Evolutionary conservation across 805 yeast species (phyloP).

Genomic region (Candida xyloterini): DNA sequence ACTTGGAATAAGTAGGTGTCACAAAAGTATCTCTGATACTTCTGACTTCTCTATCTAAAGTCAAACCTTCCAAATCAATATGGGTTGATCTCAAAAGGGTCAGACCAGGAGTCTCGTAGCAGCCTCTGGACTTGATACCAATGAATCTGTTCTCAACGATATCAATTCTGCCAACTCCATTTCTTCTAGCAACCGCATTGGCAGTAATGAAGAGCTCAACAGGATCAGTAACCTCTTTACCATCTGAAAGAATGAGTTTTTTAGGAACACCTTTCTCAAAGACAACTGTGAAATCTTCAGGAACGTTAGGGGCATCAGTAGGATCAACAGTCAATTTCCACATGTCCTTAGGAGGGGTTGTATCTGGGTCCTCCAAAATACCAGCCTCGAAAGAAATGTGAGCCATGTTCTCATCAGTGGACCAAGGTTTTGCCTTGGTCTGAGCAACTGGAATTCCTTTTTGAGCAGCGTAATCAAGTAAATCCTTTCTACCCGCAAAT

Average conservation of each 20-base stretch:
- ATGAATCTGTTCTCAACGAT: constrained; percentile 98
- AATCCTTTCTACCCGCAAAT: constrained; percentile 97
- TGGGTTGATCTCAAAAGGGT: constrained; percentile 92
- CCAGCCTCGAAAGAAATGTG: constrained; percentile 99
- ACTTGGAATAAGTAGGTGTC: constrained; percentile 84
- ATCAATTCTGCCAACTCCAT: constrained; percentile 99
- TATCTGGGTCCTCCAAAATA: constrained; percentile 96
- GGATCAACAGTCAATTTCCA: constrained; percentile 99
- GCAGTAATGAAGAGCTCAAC: constrained; percentile 91
- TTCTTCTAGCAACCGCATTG: constrained; percentile 94
- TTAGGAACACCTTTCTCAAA: constrained; percentile 87
- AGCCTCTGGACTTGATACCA: constrained; percentile 98
- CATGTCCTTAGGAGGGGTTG: constrained; percentile 99
- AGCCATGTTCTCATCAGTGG: constrained; percentile 98
- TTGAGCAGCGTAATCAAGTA: constrained; percentile 87
- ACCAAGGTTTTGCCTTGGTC: constrained; percentile 99
- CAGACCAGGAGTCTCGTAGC: constrained; percentile 99
- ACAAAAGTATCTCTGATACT: constrained; percentile 95
- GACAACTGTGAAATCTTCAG: constrained; percentile 82
- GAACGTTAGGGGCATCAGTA: constrained; percentile 86
- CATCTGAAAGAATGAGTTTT: constrained; percentile 68
- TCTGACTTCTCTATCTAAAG: constrained; percentile 96
- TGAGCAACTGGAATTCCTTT: constrained; percentile 94
- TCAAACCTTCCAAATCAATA: constrained; percentile 94
- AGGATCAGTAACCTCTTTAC: constrained; percentile 68